Percentiles rank a stretch among this genome's conserved stretches.
These are phyloP conservation scores for Neofusicoccum parvum DNA, from an alignment of 2,329 filamentous ascomycete genomes.

Conservation along the genomic window DNA sequence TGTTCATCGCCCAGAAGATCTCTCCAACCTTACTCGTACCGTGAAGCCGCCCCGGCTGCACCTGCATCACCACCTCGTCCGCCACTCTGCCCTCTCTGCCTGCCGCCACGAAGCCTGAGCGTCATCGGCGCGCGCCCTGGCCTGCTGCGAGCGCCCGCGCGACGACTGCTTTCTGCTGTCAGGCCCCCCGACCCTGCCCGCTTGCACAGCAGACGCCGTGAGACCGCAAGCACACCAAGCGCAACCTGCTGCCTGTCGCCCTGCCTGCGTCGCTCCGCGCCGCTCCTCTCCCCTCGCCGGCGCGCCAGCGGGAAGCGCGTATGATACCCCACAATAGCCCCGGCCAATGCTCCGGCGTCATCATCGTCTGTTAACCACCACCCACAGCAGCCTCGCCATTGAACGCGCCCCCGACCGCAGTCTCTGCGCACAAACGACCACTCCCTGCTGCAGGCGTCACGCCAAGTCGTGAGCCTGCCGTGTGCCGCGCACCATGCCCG, in stretches of 20 bases:
- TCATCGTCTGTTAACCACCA: background rate
- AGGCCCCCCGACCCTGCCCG: slow-evolving; percentile 16
- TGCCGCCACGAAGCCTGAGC: background rate
- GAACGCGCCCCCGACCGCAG: background rate
- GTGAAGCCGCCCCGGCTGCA: slow-evolving; percentile 14
- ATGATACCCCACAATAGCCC: slow-evolving; percentile 18
- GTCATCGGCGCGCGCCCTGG: background rate
- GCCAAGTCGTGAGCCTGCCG: background rate
- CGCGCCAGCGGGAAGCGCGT: slow-evolving; percentile 1
- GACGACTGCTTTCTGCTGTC: background rate
- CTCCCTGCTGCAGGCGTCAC: background rate
- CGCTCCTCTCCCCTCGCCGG: background rate
- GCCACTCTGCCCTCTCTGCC: background rate
- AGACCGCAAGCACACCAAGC: background rate
- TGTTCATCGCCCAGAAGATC: slow-evolving; percentile 13
- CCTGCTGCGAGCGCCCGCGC: background rate
- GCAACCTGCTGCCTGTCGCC: background rate
- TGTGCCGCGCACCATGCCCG: slow-evolving; percentile 11
- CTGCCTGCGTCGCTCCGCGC: background rate
- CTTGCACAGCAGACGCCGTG: slow-evolving; percentile 6
- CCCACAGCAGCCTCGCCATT: background rate
- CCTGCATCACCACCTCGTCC: slow-evolving; percentile 7
- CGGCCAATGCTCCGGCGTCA: slow-evolving; percentile 7
- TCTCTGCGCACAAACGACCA: background rate
- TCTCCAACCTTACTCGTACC: slow-evolving; percentile 21